Base-by-base conservation (phyloP, 2,329 filamentous ascomycete genomes). In the Didymella glomerata region DNA sequence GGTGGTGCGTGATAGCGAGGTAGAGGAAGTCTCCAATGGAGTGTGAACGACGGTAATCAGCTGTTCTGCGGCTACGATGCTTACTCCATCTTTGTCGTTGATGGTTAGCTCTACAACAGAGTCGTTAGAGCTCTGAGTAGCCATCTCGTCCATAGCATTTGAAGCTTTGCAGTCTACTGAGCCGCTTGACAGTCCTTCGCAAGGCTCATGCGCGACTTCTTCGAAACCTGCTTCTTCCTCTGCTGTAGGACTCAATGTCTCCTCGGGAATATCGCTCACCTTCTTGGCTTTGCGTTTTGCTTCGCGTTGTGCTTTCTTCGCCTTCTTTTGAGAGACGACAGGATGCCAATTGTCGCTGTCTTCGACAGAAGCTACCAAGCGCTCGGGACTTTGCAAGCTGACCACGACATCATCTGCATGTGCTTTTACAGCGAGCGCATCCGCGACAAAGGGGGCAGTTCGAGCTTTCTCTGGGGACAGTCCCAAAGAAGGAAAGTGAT, bases 231-330 rank as follows among this genome's bases (percentile, higher is more conserved):
- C 25, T 10, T 25, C 34, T 14, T 47, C 25, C 22, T 22, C 25
- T 27, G 42, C n/a, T 48, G 24, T 27, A 25, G 34, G 42, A 13
- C n/a, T 38, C 22, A 30, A 24, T 40, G 30, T 20, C 22, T 52
- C 44, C 14, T 59, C 60, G 34, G 47, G 11, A 4, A 14, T 25
- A 2, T 41, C 48, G 16, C 42, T 34, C 4, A 52, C 18, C 54
- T 68, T 68, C 50, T 67, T 71, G 30, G 61, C 62, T 40, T 72
- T 74, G 13, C 65, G 66, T 40, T 65, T 62, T 3, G 48, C 38
- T 27, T 68, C 58, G 1, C 65, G 61, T 28, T 61, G 57, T 5
- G 58, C 44, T 51, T 73, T 74, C 41, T 70, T 69, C 16, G 61
- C 60, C 59, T 68, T 72, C 57, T 67, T 72, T 42, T 68, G 62